phyloP scores from a whole-genome alignment of 345 rosid genomes.

The Hibiscus syriacus region DNA sequence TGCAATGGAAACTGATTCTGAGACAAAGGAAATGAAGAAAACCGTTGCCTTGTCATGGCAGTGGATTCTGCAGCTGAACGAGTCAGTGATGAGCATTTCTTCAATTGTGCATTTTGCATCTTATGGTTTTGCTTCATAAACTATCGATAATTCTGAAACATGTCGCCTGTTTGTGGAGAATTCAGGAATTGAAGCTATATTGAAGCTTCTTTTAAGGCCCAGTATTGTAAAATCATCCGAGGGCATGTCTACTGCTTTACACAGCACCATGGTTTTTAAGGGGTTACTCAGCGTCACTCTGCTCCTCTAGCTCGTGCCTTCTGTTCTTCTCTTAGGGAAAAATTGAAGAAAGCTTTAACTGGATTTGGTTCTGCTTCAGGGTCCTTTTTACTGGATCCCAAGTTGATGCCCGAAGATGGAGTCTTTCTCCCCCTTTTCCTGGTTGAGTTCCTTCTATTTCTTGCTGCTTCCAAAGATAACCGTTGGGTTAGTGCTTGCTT shows the following conservation, averaged over 20 bases:
- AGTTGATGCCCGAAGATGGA: conserved; percentile 44
- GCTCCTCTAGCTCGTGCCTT: too few species aligned
- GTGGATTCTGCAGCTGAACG: conserved; percentile 39
- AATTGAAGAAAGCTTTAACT: conserved; percentile 59
- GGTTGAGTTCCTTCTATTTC: conserved; percentile 84
- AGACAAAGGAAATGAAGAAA: conserved; percentile 44
- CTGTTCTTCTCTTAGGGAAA: conserved; percentile 72
- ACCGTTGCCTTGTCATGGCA: conserved; percentile 36
- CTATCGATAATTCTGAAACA: conserved; percentile 79
- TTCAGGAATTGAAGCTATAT: conserved; percentile 82
- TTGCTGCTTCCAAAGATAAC: too few species aligned
- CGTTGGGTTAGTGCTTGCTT: too few species aligned
- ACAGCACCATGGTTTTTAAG: too few species aligned
- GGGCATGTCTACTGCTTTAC: too few species aligned
- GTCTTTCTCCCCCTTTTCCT: conserved; percentile 78
- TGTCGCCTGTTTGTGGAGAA: conserved; percentile 90
- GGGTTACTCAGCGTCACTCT: too few species aligned
- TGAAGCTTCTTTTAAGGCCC: conserved; percentile 76
- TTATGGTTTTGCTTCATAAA: conserved; percentile 88
- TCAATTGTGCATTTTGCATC: conserved; percentile 81
- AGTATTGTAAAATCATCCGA: too few species aligned
- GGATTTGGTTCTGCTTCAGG: conserved; percentile 52
- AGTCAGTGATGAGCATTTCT: conserved; percentile 73
- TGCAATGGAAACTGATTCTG: conserved; percentile 91
- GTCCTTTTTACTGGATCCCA: too few species aligned